Conservation (phyloP, 1,139 yeast genomes). For the Hanseniaspora gamundiae region DNA sequence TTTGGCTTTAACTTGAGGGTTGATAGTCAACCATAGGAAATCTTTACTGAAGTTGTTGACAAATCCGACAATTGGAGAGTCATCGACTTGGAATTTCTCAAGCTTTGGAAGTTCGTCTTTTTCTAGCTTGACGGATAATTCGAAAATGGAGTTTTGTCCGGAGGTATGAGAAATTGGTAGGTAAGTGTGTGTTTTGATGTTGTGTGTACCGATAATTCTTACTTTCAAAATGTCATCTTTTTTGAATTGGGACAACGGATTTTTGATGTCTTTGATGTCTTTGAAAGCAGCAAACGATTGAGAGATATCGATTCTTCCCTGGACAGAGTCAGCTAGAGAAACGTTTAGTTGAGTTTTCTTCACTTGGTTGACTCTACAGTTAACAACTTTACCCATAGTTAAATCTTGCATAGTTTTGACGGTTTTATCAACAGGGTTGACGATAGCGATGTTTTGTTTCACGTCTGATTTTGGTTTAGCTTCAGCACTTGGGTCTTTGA, state of each 20-base stretch:
- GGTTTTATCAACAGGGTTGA: conserved; percentile 51
- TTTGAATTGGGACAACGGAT: conserved; percentile 51
- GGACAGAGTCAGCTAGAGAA: conserved; percentile 62
- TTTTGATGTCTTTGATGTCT: conserved; percentile 44
- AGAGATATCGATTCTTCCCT: conserved; percentile 70
- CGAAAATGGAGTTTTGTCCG: conserved; percentile 47
- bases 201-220: conserved; percentile 67
- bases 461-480: conserved; percentile 10
- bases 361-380: conserved; percentile 48
- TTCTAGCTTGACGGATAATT: conserved; percentile 45
- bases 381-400: conserved; percentile 47
- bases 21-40: conserved; percentile 55
- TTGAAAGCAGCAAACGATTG: conserved; percentile 47
- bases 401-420: conserved; percentile 40
- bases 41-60: conserved; percentile 48
- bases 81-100: conserved; percentile 44
- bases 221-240: conserved; percentile 49
- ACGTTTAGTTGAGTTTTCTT: conserved; percentile 70
- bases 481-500: conserved; percentile 28
- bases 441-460: conserved; percentile 5
- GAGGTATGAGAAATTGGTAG: conserved; percentile 54
- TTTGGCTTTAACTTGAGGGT: conserved; percentile 59
- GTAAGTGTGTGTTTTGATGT: conserved; percentile 56
- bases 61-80: conserved; percentile 44
- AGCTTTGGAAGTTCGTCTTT: conserved; percentile 32